A percentile compares a stretch with the other conserved stretches of the same genome.
These are phyloP conservation scores for Strobilomyces confusus DNA, from an alignment of 768 basidiomycete species.

Conservation along the genomic window DNA sequence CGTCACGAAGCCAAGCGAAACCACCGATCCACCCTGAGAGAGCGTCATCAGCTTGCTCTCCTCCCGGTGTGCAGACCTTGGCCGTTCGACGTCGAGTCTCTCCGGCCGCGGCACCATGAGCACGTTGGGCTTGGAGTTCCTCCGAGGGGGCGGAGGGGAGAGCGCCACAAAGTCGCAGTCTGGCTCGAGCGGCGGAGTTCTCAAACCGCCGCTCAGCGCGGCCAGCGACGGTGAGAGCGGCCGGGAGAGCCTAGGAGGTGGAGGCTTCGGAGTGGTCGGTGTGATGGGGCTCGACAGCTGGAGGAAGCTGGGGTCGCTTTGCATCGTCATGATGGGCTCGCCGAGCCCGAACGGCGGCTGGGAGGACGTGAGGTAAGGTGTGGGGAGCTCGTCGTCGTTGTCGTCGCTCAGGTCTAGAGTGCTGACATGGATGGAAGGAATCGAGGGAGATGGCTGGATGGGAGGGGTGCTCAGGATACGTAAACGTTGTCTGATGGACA, in stretches of 20 bases:
- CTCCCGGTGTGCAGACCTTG: slow-evolving; percentile 8
- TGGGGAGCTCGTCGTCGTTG: slow-evolving; percentile 28
- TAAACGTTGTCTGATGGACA: slow-evolving; percentile 59
- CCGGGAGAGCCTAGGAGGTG: slow-evolving; percentile 21
- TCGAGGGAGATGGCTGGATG: slow-evolving; percentile 18
- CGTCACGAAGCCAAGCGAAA: slow-evolving; percentile 49
- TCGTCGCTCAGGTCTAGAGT: slow-evolving; percentile 25
- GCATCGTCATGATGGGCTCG: slow-evolving; percentile 53
- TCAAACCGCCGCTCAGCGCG: not conserved
- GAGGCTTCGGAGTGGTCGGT: slow-evolving; percentile 20
- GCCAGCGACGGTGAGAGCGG: slow-evolving; percentile 20
- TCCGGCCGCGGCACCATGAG: slow-evolving; percentile 13
- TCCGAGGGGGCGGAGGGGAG: slow-evolving; percentile 66
- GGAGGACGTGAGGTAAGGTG: slow-evolving; percentile 12
- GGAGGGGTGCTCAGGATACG: slow-evolving; percentile 63
- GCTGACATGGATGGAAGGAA: slow-evolving; percentile 25
- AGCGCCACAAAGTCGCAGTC: slow-evolving; percentile 45
- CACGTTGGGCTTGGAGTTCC: slow-evolving; percentile 48
- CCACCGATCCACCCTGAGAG: slow-evolving; percentile 49
- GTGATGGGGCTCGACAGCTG: slow-evolving; percentile 47
- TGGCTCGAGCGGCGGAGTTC: slow-evolving; percentile 22
- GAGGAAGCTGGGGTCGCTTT: slow-evolving; percentile 60
- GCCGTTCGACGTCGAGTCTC: slow-evolving; percentile 5
- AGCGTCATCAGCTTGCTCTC: slow-evolving; percentile 29
- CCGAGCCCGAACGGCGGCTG: slow-evolving; percentile 40